These are phyloP conservation scores for Xylariomycetidae sp. DNA, from an alignment of 2,329 filamentous ascomycete species.

Conservation along the genomic window DNA sequence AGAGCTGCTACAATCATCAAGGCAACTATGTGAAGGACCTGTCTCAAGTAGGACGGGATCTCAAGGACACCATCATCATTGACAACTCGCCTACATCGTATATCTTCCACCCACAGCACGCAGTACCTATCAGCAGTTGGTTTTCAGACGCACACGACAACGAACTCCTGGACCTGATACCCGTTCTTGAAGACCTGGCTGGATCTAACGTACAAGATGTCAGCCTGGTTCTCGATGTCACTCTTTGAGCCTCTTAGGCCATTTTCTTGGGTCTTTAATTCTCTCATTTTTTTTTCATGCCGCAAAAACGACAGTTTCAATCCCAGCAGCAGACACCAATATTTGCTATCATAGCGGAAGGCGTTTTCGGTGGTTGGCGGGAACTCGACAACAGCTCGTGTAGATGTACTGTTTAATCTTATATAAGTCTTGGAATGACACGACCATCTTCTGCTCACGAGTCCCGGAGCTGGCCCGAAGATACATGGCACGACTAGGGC, in stretches of 20 bases:
- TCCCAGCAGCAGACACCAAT: constrained; percentile 18
- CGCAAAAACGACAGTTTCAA: constrained; percentile 12
- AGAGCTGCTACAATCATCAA: constrained; percentile 99
- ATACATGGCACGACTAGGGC: too few relatives aligned
- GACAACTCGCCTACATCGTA: constrained; percentile 99
- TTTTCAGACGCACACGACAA: constrained; percentile 99
- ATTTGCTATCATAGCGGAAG: constrained; percentile 47
- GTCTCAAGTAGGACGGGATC: constrained; percentile 90
- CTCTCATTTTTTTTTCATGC: not conserved
- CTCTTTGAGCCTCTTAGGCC: constrained; percentile 48
- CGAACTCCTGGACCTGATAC: constrained; percentile 93
- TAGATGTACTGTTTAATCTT: constrained; percentile 50
- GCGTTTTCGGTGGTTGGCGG: constrained; percentile 47
- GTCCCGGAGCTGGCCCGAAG: too few relatives aligned
- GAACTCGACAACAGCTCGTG: constrained; percentile 37
- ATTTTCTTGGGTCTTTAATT: constrained; percentile 21
- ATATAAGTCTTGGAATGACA: constrained; percentile 33
- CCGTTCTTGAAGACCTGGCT: constrained; percentile 94
- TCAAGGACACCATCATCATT: constrained; percentile 98
- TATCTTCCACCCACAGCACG: constrained; percentile 98
- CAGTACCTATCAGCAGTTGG: constrained; percentile 99
- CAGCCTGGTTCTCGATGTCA: constrained; percentile 94
- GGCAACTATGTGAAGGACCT: constrained; percentile 99
- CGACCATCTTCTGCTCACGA: too few relatives aligned
- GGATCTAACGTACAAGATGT: constrained; percentile 87